Percentiles rank a stretch among this genome's conserved stretches.
Conservation (phyloP, 345 rosid species). For the Draba incana region DNA sequence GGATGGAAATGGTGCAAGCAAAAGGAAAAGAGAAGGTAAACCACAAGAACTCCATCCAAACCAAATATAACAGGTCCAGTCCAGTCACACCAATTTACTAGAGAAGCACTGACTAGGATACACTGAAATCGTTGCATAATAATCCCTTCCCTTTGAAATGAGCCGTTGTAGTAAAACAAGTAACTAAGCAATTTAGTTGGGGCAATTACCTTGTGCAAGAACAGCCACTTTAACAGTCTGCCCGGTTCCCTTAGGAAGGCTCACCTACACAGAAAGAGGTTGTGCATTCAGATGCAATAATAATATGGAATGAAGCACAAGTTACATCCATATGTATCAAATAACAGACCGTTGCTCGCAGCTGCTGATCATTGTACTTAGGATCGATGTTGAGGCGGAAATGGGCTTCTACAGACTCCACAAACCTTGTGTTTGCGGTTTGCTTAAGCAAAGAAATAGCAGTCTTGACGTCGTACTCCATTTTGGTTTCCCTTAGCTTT, state of each 20-base stretch:
- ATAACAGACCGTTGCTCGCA: constrained; percentile 80
- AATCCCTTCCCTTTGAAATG: not conserved
- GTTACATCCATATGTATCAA: not conserved
- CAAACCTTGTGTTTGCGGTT: constrained; percentile 70
- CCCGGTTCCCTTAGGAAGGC: constrained; percentile 97
- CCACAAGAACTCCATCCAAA: constrained; percentile 1
- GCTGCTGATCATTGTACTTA: constrained; percentile 96
- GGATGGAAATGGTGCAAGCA: constrained; percentile 29
- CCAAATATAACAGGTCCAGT: not conserved
- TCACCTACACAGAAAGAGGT: constrained; percentile 55
- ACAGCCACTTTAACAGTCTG: constrained; percentile 91
- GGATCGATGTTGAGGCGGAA: constrained; percentile 97
- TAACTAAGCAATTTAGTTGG: not conserved
- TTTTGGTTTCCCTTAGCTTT: constrained; percentile 83
- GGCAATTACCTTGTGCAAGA: constrained; percentile 81
- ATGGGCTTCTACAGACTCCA: constrained; percentile 92
- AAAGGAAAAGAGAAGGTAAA: constrained; percentile 16
- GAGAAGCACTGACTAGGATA: not conserved
- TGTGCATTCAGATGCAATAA: constrained; percentile 3
- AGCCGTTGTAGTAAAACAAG: not conserved
- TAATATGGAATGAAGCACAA: not conserved
- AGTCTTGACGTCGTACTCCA: constrained; percentile 71
- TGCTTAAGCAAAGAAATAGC: constrained; percentile 83
- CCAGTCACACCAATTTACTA: not conserved
- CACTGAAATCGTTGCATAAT: not conserved